These are phyloP conservation scores for Meyerozyma athensensis DNA, from an alignment of 1,139 yeast species.

Conservation along the genomic window DNA sequence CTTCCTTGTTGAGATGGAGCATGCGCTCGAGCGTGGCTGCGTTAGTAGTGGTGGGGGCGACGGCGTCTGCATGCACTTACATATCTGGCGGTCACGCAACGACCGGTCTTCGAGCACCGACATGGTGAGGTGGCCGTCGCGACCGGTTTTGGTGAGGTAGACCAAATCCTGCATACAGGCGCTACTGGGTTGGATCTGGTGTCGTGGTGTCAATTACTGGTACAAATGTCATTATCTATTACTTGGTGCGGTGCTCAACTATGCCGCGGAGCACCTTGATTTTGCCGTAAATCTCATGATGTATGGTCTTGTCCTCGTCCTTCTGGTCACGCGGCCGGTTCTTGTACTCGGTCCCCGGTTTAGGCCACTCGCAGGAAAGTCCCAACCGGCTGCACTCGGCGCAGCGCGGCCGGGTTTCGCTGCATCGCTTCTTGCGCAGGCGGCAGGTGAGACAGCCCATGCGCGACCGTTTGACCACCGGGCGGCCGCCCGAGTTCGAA, in stretches of 20 bases:
- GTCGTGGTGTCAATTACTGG: background rate
- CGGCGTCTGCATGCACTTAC: constrained; percentile 12
- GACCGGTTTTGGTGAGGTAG: too few species aligned
- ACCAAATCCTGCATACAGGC: too few species aligned
- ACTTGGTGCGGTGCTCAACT: constrained; percentile 38
- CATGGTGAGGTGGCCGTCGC: constrained; percentile 5
- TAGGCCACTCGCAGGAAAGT: constrained; percentile 47
- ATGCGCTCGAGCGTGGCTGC: constrained; percentile 65
- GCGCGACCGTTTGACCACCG: constrained; percentile 32
- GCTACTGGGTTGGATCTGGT: too few species aligned
- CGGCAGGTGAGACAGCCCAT: constrained; percentile 47
- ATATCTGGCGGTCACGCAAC: constrained; percentile 34
- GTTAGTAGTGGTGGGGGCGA: constrained; percentile 8
- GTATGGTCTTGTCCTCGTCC: constrained; percentile 41
- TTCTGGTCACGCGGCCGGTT: constrained; percentile 47
- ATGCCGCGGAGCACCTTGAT: constrained; percentile 61
- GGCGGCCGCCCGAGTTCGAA: constrained; percentile 11
- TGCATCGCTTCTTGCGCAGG: constrained; percentile 42
- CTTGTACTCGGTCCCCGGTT: constrained; percentile 45
- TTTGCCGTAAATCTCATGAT: constrained; percentile 52
- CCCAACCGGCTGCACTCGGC: constrained; percentile 39
- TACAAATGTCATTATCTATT: too few species aligned
- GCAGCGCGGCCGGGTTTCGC: constrained; percentile 40
- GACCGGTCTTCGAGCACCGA: constrained; percentile 14
- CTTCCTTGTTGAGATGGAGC: constrained; percentile 72